phyloP scores from a whole-genome alignment of 2,329 filamentous ascomycete genomes.

The Paraconiothyrium sp. region DNA sequence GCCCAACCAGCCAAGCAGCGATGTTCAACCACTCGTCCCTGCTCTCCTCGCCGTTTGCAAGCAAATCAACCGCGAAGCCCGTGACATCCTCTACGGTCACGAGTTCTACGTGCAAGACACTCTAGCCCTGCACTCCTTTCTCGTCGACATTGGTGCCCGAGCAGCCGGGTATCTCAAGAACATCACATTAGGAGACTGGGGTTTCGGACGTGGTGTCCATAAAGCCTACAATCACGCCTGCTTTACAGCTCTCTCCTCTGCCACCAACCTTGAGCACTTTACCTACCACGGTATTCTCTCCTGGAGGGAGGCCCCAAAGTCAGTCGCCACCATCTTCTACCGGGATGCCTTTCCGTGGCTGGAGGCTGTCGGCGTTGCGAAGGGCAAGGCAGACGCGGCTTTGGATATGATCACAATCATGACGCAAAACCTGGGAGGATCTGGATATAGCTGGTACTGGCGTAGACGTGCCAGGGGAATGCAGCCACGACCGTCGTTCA shows the following conservation, averaged over 20 bases:
- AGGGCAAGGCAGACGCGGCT: conserved; percentile 40
- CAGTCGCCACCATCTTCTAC: conserved; percentile 42
- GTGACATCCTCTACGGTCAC: conserved; percentile 42
- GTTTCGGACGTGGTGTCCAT: conserved; percentile 30
- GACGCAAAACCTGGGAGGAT: conserved; percentile 3
- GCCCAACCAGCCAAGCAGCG: conserved; percentile 19
- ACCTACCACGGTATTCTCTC: conserved; percentile 29
- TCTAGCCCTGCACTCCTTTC: conserved; percentile 41
- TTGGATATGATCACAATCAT: conserved; percentile 34
- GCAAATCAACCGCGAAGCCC: conserved; percentile 40
- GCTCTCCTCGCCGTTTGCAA: conserved; percentile 40
- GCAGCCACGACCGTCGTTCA: neutral
- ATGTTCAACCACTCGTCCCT: conserved; percentile 27
- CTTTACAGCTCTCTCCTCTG: conserved; percentile 40
- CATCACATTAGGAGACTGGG: conserved; percentile 39
- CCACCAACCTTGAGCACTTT: conserved; percentile 41
- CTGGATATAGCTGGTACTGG: neutral
- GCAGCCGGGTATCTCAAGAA: conserved; percentile 34
- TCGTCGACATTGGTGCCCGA: conserved; percentile 41
- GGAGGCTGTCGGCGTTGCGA: conserved; percentile 41
- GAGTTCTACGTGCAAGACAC: conserved; percentile 40
- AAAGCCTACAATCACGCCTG: conserved; percentile 47
- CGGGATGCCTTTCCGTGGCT: conserved; percentile 50
- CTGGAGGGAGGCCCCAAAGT: conserved; percentile 13
- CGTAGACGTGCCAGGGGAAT: neutral